Evolutionary conservation across 2,329 filamentous ascomycete species (phyloP).

Genomic region (Fusarium avenaceum): DNA sequence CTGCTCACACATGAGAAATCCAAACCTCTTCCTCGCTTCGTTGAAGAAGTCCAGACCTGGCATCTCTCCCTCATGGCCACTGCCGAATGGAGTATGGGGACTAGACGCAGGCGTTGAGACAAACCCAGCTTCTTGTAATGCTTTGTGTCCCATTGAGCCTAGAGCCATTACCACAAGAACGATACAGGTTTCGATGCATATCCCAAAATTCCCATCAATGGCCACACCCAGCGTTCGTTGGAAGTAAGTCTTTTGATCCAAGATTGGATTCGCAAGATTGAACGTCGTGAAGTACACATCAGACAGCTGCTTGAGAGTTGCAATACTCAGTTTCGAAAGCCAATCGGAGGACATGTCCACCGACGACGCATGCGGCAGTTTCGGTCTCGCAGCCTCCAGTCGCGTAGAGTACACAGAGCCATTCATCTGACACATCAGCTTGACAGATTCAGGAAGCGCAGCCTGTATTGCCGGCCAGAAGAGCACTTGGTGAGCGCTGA

Average conservation of each 20-base stretch:
- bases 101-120: neutral
- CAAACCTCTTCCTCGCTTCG: conserved; percentile 36
- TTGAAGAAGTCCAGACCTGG: conserved; percentile 32
- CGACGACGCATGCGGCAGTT: conserved; percentile 13
- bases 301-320: conserved; percentile 32
- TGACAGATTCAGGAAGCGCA: conserved; percentile 15
- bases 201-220: conserved; percentile 31
- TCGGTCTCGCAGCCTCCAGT: conserved; percentile 17
- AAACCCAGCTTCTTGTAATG: conserved; percentile 17
- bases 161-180: conserved; percentile 32
- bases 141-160: conserved; percentile 17
- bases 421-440: conserved; percentile 34
- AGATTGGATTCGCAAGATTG: conserved; percentile 23
- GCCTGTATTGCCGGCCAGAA: conserved; percentile 36
- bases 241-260: conserved; percentile 40
- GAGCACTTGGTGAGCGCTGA: conserved; percentile 25
- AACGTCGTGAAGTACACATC: conserved; percentile 37
- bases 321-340: conserved; percentile 4
- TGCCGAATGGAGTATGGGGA: neutral
- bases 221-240: conserved; percentile 32
- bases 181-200: conserved; percentile 35
- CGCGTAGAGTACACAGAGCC: conserved; percentile 20
- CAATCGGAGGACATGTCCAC: conserved; percentile 14
- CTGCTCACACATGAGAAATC: conserved; percentile 34
- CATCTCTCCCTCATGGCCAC: conserved; percentile 3